Percentiles rank a stretch among this genome's conserved stretches.
phyloP scores from a whole-genome alignment of 768 basidiomycete species.

The Leccinum ochraceum region DNA sequence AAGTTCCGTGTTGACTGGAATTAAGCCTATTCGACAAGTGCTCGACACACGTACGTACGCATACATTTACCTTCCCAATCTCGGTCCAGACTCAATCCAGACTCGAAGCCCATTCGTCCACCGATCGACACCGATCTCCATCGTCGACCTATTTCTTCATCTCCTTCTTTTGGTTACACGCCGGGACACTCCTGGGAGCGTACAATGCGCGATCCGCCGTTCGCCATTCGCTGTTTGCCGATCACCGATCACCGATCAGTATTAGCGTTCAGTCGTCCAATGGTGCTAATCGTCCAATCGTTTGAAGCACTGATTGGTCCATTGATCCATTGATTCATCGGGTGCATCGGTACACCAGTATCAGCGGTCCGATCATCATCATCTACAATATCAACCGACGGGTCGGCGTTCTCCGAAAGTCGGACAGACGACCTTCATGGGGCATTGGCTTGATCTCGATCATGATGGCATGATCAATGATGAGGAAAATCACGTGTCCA shows the following conservation, averaged over 20 bases:
- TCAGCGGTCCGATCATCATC: background rate
- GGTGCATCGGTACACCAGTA: background rate
- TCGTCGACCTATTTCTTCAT: background rate
- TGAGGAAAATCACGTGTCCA: background rate
- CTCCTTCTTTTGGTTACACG: background rate
- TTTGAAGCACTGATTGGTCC: background rate
- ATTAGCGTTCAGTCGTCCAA: background rate
- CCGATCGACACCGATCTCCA: background rate
- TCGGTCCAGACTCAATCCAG: background rate
- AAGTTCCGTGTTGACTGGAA: background rate
- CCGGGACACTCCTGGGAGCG: background rate
- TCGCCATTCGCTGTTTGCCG: background rate
- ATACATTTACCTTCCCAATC: background rate
- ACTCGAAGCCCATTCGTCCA: background rate
- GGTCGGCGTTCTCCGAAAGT: background rate
- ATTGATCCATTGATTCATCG: background rate
- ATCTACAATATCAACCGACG: background rate
- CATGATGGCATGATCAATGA: background rate
- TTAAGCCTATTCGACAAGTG: background rate
- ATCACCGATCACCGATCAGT: background rate
- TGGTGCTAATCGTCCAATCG: background rate
- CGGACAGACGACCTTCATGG: background rate
- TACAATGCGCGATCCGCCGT: background rate
- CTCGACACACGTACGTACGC: background rate
- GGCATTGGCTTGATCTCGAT: background rate